Conservation (phyloP, 1,284 basidiomycete species). For the Tranzscheliella williamsii region DNA sequence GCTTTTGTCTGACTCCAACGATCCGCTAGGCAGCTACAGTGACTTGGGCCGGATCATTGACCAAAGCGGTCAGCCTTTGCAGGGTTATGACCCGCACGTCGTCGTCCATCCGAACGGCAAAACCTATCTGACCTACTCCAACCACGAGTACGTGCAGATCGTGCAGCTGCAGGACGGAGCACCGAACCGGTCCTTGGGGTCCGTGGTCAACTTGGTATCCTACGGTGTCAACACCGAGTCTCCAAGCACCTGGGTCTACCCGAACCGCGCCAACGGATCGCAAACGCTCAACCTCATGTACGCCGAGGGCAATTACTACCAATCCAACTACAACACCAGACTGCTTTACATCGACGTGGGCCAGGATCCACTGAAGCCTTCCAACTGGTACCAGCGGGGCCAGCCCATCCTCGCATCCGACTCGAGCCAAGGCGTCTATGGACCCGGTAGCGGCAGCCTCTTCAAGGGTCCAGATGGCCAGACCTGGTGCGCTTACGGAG, state of each 20-base stretch:
- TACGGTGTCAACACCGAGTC: constrained; percentile 36
- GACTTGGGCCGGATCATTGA: constrained; percentile 17
- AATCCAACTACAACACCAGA: constrained; percentile 34
- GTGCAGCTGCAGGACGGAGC: constrained; percentile 21
- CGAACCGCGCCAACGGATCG: constrained; percentile 13
- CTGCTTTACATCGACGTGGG: constrained; percentile 18
- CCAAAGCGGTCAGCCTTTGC: constrained; percentile 8
- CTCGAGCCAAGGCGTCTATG: constrained; percentile 17
- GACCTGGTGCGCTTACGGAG: constrained; percentile 26
- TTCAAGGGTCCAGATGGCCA: constrained; percentile 19
- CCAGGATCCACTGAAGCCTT: constrained; percentile 14
- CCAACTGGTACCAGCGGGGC: constrained; percentile 15
- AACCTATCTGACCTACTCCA: constrained; percentile 25
- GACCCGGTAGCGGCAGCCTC: constrained; percentile 22
- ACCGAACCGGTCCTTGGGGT: constrained; percentile 8
- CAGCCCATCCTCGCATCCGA: constrained; percentile 22
- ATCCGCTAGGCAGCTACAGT: constrained; percentile 14
- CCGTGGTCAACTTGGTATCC: constrained; percentile 15
- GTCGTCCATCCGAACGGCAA: constrained; percentile 36
- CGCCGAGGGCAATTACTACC: constrained; percentile 29
- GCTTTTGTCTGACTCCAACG: constrained; percentile 14
- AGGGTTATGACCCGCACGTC: constrained; percentile 32
- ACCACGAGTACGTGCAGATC: constrained; percentile 31
- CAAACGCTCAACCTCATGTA: constrained; percentile 33
- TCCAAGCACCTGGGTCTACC: constrained; percentile 23